These are phyloP conservation scores for Ceratocystis eucalypticola DNA, from an alignment of 2,329 filamentous ascomycete genomes.

Conservation along the genomic window DNA sequence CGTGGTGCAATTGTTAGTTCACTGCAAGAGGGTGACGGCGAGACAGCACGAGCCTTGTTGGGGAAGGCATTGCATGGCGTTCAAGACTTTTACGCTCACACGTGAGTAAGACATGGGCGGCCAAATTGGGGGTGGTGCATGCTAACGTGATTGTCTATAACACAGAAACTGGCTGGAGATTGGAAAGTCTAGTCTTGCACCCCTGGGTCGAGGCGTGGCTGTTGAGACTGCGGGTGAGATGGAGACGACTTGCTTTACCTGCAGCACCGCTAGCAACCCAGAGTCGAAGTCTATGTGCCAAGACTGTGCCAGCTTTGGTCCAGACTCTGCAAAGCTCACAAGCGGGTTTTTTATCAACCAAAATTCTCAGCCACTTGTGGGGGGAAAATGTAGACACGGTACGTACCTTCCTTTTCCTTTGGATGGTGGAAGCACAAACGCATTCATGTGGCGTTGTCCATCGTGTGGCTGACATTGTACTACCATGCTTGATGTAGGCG, in stretches of 20 bases:
- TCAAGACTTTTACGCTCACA: conserved; percentile 20
- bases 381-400: conserved; percentile 18
- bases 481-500: background rate
- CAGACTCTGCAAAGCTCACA: conserved; percentile 1
- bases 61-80: conserved; percentile 19
- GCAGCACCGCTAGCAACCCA: background rate
- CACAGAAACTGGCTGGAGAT: conserved; percentile 17
- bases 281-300: conserved; percentile 5
- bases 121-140: background rate
- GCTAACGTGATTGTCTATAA: background rate
- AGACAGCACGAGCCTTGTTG: conserved; percentile 14
- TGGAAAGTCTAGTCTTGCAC: conserved; percentile 12
- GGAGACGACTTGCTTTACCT: conserved; percentile 6
- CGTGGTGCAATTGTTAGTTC: conserved; percentile 12
- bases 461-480: conserved; percentile 4
- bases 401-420: background rate
- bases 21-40: conserved; percentile 11
- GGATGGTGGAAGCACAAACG: background rate
- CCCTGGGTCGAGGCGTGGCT: conserved; percentile 11
- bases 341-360: conserved; percentile 16
- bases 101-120: conserved; percentile 11
- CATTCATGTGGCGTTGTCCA: background rate
- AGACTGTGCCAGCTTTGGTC: conserved; percentile 10
- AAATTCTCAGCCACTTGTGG: conserved; percentile 3
- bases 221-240: conserved; percentile 11